Evolutionary conservation across 2,329 filamentous ascomycete genomes (phyloP).

Genomic region (Corynespora cassiicola): DNA sequence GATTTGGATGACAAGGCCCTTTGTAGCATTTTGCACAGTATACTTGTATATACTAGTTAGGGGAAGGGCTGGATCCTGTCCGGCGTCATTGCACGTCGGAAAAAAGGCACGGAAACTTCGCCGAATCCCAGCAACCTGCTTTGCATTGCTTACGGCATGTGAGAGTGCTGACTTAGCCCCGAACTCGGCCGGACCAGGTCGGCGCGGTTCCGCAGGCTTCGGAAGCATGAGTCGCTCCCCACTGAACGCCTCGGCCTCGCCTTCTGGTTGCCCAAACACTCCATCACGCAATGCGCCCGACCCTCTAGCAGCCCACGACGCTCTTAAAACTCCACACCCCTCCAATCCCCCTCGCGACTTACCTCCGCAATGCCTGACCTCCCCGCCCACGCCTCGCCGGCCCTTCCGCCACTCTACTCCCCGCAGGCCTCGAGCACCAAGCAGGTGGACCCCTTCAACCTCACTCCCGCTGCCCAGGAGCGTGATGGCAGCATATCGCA

Average conservation of each 20-base stretch:
- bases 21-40: too few relatives aligned
- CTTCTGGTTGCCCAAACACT: constrained; percentile 10
- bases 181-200: constrained; percentile 16
- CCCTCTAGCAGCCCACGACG: neutral
- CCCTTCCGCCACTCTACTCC: constrained; percentile 59
- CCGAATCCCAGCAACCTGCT: too few relatives aligned
- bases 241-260: constrained; percentile 21
- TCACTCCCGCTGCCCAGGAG: constrained; percentile 20
- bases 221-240: constrained; percentile 17
- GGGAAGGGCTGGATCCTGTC: too few relatives aligned
- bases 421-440: constrained; percentile 56
- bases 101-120: too few relatives aligned
- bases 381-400: constrained; percentile 61
- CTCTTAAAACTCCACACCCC: constrained; percentile 4
- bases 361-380: constrained; percentile 58
- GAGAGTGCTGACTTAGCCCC: constrained; percentile 14
- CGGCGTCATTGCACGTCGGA: too few relatives aligned
- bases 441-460: constrained; percentile 46
- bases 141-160: constrained; percentile 29
- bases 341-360: neutral
- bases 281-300: constrained; percentile 14
- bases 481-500: constrained; percentile 24
- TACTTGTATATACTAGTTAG: too few relatives aligned
- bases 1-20: too few relatives aligned
- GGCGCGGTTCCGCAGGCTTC: constrained; percentile 29